Evolutionary conservation across 441 rosid genomes (phyloP), one percentile per base, ranked within the genome.

Genomic region (Pelargonium australe): DNA sequence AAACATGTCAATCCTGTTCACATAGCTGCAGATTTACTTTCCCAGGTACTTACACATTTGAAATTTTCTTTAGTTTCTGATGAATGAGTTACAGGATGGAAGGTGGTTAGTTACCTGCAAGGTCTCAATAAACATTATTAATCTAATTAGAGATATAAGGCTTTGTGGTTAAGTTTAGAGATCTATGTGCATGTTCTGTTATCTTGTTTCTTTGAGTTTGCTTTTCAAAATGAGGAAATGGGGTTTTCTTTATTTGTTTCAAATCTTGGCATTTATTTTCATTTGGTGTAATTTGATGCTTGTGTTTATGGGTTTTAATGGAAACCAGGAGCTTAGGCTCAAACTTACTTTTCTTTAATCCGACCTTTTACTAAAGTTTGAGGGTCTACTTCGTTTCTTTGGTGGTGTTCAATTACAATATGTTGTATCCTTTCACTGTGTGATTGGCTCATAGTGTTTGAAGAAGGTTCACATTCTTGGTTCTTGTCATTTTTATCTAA

Each of bases 21-120:
- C 81, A 83, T 91, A 81, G 96, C 99, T 75, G 87, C 94, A 3
- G 97, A 94, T 80, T 84, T 94, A 73, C 85, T 91, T 63, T 94
- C 97, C 63, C 97, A 94, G 96, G 96, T 94, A 72, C 41, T 67
- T 71, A 41, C 69, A 63, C 28, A 67, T 61, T 73, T 55, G 49
- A 37, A 3, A 40, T 70, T 69, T 37, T 51, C 16, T 44, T 53
- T 57, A 57, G 62, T 57, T 57, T 57, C 25, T 57, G 62, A 57
- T n/a, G n/a, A n/a, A n/a, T n/a, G n/a, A n/a, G n/a, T n/a, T 16
- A 57, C 62, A 57, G 16, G 25, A 57, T 57, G 28, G 1, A 14
- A 57, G 28, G 25, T 19, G 10, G 5, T 57, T 57, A 11, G 28
- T 57, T 17, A 5, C 2, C 6, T 57, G 62, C 62, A 57, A 19